A percentile compares a stretch with the other conserved stretches of the same genome.
Conservation (phyloP, 352 stramenopile species). For the Halophytophthora batemanensis region DNA sequence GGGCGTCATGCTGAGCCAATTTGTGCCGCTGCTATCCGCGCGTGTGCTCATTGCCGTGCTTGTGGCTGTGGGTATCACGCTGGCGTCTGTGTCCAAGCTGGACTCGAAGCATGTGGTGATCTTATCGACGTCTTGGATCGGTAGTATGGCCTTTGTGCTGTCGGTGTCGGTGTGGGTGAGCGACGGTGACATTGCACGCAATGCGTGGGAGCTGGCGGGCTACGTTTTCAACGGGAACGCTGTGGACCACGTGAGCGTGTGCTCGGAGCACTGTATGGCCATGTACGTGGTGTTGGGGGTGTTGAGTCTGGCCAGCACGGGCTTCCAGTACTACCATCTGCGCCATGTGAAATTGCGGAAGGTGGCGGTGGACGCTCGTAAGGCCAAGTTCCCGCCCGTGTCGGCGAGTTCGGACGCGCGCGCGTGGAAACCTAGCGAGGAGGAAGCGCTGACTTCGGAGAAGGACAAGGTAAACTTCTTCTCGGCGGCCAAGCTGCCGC, state of each 20-base stretch:
- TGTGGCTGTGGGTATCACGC: conserved; percentile 33
- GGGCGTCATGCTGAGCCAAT: conserved; percentile 57
- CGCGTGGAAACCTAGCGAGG: conserved; percentile 50
- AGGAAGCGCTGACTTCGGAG: conserved; percentile 14
- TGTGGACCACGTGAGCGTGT: conserved; percentile 44
- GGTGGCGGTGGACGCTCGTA: conserved; percentile 24
- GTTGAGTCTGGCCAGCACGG: conserved; percentile 33
- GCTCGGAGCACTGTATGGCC: conserved; percentile 51
- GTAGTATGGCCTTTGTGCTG: conserved; percentile 58
- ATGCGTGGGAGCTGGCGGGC: conserved; percentile 64
- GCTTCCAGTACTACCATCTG: conserved; percentile 49
- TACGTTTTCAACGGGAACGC: conserved; percentile 60
- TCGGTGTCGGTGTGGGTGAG: conserved; percentile 75
- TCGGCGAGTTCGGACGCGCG: conserved; percentile 80
- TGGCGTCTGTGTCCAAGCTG: conserved; percentile 36
- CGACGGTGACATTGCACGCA: conserved; percentile 53
- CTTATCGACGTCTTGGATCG: conserved; percentile 61
- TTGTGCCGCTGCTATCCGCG: conserved; percentile 57
- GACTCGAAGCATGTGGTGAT: conserved; percentile 64
- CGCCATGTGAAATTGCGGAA: conserved; percentile 30
- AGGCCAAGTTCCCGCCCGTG: conserved; percentile 45
- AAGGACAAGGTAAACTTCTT: conserved; percentile 83
- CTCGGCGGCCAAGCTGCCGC: conserved; percentile 55
- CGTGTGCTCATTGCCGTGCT: conserved; percentile 55
- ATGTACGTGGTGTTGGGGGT: conserved; percentile 57